Conservation (phyloP, 768 basidiomycete species). For the Psilocybe azurescens region DNA sequence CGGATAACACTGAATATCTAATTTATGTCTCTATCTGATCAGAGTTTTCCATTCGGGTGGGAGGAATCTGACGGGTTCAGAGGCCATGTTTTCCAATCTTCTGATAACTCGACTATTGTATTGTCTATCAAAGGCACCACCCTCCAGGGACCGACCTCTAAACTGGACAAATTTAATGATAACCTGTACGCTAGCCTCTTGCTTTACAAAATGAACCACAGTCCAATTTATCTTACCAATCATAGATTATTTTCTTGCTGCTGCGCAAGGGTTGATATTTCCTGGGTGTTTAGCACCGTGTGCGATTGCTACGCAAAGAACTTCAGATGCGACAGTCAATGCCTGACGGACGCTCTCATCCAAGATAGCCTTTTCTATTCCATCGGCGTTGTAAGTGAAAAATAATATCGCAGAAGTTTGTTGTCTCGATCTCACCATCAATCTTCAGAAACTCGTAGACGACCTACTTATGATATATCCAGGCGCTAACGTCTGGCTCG, state of each 20-base stretch:
- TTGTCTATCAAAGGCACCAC: constrained; percentile 92
- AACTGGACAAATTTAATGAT: constrained; percentile 93
- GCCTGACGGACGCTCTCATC: constrained; percentile 83
- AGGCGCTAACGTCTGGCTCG: constrained; percentile 84
- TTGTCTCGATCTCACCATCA: background rate
- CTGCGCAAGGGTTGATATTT: constrained; percentile 87
- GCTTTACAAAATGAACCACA: background rate
- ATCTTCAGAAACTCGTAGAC: constrained; percentile 77
- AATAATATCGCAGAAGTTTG: background rate
- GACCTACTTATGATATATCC: constrained; percentile 88
- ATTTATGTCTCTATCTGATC: constrained; percentile 7
- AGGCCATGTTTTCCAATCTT: constrained; percentile 86
- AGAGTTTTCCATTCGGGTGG: constrained; percentile 88
- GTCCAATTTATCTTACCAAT: background rate
- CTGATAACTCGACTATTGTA: constrained; percentile 81
- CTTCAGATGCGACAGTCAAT: constrained; percentile 79
- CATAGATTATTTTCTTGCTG: constrained; percentile 83
- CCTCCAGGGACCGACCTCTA: constrained; percentile 82
- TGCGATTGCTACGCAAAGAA: constrained; percentile 83
- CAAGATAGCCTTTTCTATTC: constrained; percentile 94
- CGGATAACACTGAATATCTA: background rate
- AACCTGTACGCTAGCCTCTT: constrained; percentile 51
- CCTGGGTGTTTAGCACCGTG: constrained; percentile 85
- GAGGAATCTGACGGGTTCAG: constrained; percentile 81
- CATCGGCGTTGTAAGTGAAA: constrained; percentile 72